Conservation (phyloP, 1,139 yeast species). For the Lodderomyces theae region DNA sequence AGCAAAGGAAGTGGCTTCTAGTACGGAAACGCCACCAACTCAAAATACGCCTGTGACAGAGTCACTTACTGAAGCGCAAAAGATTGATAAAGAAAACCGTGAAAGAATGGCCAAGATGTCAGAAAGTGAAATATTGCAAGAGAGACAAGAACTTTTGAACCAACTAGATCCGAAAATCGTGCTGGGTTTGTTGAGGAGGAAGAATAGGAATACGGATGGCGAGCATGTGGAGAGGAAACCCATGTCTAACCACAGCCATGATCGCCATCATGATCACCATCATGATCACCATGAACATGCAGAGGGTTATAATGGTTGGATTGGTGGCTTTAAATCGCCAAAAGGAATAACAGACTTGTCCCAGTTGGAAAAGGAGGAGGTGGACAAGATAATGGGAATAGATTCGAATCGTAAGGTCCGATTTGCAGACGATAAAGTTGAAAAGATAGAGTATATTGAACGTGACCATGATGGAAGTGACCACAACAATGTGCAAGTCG, state of each 20-base stretch:
- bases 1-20: constrained; percentile 4
- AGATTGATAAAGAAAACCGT: constrained; percentile 75
- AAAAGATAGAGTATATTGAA: constrained; percentile 44
- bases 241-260: constrained; percentile 14
- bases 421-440: constrained; percentile 24
- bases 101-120: constrained; percentile 62
- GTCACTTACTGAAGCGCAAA: constrained; percentile 51
- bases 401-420: constrained; percentile 16
- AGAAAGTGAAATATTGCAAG: constrained; percentile 60
- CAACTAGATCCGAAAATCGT: constrained; percentile 69
- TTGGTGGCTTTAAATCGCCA: constrained; percentile 56
- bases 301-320: constrained; percentile 72
- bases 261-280: constrained; percentile 20
- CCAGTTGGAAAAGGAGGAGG: constrained; percentile 37
- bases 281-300: constrained; percentile 49
- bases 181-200: constrained; percentile 50
- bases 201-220: constrained; percentile 28
- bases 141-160: constrained; percentile 63
- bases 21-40: constrained; percentile 1
- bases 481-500: constrained; percentile 34
- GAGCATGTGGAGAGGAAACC: constrained; percentile 14
- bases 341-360: constrained; percentile 34
- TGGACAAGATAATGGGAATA: constrained; percentile 39
- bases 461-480: constrained; percentile 30
- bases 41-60: constrained; percentile 5